Evolutionary conservation across 345 rosid species (phyloP), one percentile per base, ranked within the genome.

Genomic region (Odontarrhena argentea): DNA sequence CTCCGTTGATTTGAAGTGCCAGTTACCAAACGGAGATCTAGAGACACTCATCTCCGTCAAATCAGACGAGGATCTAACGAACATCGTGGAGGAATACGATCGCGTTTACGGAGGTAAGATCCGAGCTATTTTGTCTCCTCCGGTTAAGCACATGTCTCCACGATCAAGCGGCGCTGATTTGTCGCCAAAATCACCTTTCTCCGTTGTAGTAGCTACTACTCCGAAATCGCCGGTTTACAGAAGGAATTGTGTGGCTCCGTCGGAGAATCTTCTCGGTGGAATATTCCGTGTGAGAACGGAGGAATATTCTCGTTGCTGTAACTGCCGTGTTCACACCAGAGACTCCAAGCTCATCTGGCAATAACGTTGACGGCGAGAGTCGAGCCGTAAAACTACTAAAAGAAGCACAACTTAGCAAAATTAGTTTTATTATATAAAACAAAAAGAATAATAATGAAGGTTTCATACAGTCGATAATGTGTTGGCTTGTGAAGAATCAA

Each of bases 41-140:
- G 98, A 93, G 78, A 89, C 92, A 35, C 73, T 93, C 12, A 71
- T 93, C 53, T 75, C 94, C 6, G 61, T 93, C 38, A 93, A 82
- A 62, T 86, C 98, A 1, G 92, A 87, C 13, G 96, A 90, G 40
- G 98, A 93, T 49, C 79, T 93, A 12, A 32, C 59, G 4, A 77
- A 67, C 45, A 61, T 93, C 14, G 56, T 87, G 1, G 84, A 76
- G 35, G 74, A 46, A 26, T 74, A 74, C 48, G 52, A 22, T 14
- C 78, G 74, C 37, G 25, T 55, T 11, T 3, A 8, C 53, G 74
- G 74, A 35, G 68, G 53, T 4, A 74, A 74, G 53, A 68, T 74
- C 40, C 74, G 78, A 22, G 69, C 78, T 0, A 35, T 74, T 68
- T 25, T 74, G 11, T 67, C 73, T 12, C n/a, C 40, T 13, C 77